phyloP scores from a whole-genome alignment of 371 early-diverging fungal species.

The Neoconidiobolus thromboides region DNA sequence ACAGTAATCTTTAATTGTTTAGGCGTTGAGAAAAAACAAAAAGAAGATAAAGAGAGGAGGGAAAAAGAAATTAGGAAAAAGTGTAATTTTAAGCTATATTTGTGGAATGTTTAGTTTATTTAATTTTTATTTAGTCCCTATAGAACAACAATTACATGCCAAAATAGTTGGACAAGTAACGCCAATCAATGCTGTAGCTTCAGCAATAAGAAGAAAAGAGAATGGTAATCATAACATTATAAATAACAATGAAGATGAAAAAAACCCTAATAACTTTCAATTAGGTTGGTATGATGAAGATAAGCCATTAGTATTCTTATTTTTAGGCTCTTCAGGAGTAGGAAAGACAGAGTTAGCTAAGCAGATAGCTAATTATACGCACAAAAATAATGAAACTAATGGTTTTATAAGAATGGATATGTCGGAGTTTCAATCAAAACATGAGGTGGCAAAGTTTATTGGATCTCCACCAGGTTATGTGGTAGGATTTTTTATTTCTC shows the following conservation, averaged over 20 bases:
- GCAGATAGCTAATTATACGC: constrained; percentile 66
- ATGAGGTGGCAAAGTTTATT: constrained; percentile 61
- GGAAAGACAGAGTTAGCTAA: constrained; percentile 78
- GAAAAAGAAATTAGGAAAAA: neutral
- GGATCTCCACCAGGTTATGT: constrained; percentile 82
- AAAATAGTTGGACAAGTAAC: constrained; percentile 42
- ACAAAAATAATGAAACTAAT: constrained; percentile 48
- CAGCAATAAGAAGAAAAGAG: constrained; percentile 37
- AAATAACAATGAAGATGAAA: neutral
- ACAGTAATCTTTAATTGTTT: neutral
- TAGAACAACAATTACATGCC: constrained; percentile 24
- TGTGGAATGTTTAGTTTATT: neutral
- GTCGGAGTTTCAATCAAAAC: constrained; percentile 70
- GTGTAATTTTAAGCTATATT: neutral
- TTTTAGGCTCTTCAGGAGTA: constrained; percentile 85
- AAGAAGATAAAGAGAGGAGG: neutral
- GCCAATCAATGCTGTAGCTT: constrained; percentile 34
- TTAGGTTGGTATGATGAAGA: constrained; percentile 29
- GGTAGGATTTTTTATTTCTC: too few species aligned
- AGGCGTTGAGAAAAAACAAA: neutral
- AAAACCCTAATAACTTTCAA: neutral
- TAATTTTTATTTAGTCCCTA: constrained; percentile 16
- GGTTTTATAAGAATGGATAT: constrained; percentile 78
- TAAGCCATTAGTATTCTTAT: constrained; percentile 63
- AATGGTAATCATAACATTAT: constrained; percentile 18